Base-by-base conservation (phyloP, 495 filamentous ascomycete species). In the Neurospora sp. region DNA sequence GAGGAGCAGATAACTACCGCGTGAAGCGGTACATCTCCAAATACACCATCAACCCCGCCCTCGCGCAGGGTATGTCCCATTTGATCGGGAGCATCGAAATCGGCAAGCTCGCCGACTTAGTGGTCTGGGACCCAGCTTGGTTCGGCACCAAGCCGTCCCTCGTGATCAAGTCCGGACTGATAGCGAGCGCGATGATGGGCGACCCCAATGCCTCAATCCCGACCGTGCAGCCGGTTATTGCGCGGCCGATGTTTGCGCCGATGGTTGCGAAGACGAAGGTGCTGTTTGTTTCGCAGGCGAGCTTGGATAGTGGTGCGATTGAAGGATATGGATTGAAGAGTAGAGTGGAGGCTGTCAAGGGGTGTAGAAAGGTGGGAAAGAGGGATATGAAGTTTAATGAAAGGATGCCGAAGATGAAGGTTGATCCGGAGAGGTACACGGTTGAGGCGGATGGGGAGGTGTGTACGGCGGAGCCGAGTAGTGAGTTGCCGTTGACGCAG, bases 21-120 rank as follows among this genome's bases (percentile, higher is more conserved):
- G 96, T 97, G 1, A 97, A 94, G 85, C 82, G 96, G 10, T 99
- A 99, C 80, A 87, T 99, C 41, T 93, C 91, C 84, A 99, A 99
- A 83, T 98, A 98, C 81, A 99, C 96, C 18, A 91, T 98, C 85
- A 99, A 99, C 84, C 96, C 96, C 14, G 94, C 94, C 7, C 86
- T 98, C 70, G 89, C 96, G 1, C 96, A 98, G 82, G 96, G 96
- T 27, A 96, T 99, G 93, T 84, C 86, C 4, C 96, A 98, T 80
- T 71, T 97, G 1, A 90, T 98, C 75, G 96, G 96, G 3, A 93
- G 90, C 73, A 83, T 99, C 41, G 94, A 97, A 81, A 87, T 92
- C 1, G 96, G 94, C 40, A 98, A 97, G 83, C 78, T 99, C 40
- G 96, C 96, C 2, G 96, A 99, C 81, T 77, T 99, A 71, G 93